These are phyloP conservation scores for Kluyveromyces lactis DNA, from an alignment of 805 yeast species.

Conservation along the genomic window DNA sequence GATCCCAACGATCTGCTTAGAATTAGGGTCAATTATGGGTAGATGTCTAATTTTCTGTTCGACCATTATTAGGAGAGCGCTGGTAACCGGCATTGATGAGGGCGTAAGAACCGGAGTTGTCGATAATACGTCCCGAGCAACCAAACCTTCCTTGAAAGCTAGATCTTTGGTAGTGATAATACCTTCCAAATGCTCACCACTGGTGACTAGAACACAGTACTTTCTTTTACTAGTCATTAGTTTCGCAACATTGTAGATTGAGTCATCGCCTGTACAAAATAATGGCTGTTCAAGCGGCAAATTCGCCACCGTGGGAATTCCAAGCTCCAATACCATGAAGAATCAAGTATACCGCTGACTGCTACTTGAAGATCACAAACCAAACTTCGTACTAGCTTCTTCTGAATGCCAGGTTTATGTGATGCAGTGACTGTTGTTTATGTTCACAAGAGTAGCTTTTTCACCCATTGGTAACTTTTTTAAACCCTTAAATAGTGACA, in stretches of 20 bases:
- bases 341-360: too few species aligned
- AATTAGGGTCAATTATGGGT: slow-evolving; percentile 33
- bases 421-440: too few species aligned
- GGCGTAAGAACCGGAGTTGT: slow-evolving; percentile 30
- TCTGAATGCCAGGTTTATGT: too few species aligned
- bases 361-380: too few species aligned
- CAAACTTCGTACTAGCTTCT: too few species aligned
- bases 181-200: slow-evolving; percentile 28
- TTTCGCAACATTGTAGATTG: slow-evolving; percentile 28
- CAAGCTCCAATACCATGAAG: neutral
- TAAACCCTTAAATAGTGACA: too few species aligned
- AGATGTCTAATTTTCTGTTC: slow-evolving; percentile 35
- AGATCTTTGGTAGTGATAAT: slow-evolving; percentile 39
- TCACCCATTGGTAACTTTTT: too few species aligned
- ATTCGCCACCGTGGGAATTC: slow-evolving; percentile 3
- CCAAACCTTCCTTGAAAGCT: slow-evolving; percentile 32
- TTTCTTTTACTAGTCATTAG: slow-evolving; percentile 32
- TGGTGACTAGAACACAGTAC: slow-evolving; percentile 35
- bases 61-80: slow-evolving; percentile 37
- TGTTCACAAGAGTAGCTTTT: too few species aligned
- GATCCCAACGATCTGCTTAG: slow-evolving; percentile 33
- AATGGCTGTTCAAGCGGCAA: slow-evolving; percentile 32
- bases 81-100: slow-evolving; percentile 33
- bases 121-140: slow-evolving; percentile 35
- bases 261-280: slow-evolving; percentile 28